These are phyloP conservation scores for Pseudogymnoascus sp. DNA, from an alignment of 2,329 filamentous ascomycete species.

Conservation along the genomic window DNA sequence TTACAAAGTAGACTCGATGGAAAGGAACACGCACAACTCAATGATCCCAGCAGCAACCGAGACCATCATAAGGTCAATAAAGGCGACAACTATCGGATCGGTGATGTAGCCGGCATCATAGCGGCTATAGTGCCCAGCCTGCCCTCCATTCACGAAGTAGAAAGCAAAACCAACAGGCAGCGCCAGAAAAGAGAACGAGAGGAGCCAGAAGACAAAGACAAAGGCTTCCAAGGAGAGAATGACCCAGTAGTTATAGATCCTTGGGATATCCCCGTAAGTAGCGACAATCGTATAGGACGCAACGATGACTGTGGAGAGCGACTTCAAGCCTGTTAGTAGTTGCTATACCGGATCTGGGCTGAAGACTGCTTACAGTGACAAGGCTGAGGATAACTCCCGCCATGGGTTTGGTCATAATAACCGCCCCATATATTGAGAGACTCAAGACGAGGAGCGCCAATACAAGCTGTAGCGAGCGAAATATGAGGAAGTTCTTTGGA, in stretches of 20 bases:
- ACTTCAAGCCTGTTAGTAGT: neutral
- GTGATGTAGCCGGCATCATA: neutral
- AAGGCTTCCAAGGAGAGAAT: neutral
- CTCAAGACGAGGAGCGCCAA: neutral
- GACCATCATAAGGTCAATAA: neutral
- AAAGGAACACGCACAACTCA: neutral
- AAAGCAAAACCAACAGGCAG: neutral
- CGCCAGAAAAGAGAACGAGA: neutral
- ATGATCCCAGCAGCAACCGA: neutral
- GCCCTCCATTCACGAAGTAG: neutral
- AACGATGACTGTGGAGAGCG: neutral
- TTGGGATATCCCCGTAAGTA: neutral
- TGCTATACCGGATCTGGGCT: neutral
- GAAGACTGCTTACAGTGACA: neutral
- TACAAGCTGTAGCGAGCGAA: neutral
- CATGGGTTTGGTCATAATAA: neutral
- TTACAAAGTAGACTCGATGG: neutral
- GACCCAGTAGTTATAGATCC: neutral
- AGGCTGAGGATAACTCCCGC: neutral
- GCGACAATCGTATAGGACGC: conserved; percentile 1
- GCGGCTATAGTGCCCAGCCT: neutral
- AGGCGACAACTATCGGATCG: neutral
- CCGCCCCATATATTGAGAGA: neutral
- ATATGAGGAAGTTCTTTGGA: neutral
- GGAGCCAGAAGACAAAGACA: neutral